phyloP scores from a whole-genome alignment of 2,329 filamentous ascomycete species.

The Paecilomyces sp. region DNA sequence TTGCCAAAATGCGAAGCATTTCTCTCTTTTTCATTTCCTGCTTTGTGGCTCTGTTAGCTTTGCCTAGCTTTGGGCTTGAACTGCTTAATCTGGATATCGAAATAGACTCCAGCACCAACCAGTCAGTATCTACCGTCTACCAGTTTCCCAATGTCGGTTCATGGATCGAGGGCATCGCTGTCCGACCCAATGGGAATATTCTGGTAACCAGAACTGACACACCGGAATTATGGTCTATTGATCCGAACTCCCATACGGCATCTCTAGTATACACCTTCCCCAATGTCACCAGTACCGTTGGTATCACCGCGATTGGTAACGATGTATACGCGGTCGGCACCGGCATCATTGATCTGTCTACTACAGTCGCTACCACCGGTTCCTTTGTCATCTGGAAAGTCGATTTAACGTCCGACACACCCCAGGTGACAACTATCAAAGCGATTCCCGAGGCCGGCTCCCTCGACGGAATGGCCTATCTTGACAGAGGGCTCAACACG shows the following conservation, averaged over 20 bases:
- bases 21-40: background rate
- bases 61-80: background rate
- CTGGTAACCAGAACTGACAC: slow-evolving; percentile 17
- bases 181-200: slow-evolving; percentile 23
- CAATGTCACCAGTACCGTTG: slow-evolving; percentile 5
- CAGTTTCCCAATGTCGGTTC: slow-evolving; percentile 18
- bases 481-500: slow-evolving; percentile 5
- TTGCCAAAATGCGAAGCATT: background rate
- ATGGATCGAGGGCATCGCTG: slow-evolving; percentile 28
- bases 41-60: background rate
- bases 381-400: slow-evolving; percentile 12
- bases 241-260: slow-evolving; percentile 4
- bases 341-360: slow-evolving; percentile 3
- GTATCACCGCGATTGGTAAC: slow-evolving; percentile 8
- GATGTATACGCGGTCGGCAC: slow-evolving; percentile 11
- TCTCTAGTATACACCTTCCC: slow-evolving; percentile 7
- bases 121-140: slow-evolving; percentile 5
- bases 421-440: slow-evolving; percentile 2
- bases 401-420: slow-evolving; percentile 2
- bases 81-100: background rate
- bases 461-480: slow-evolving; percentile 10
- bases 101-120: background rate
- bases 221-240: slow-evolving; percentile 11
- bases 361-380: slow-evolving; percentile 2
- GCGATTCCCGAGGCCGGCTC: slow-evolving; percentile 8